These are phyloP conservation scores for Astrephomene gubernaculifera DNA, from an alignment of 139 green algal species.

Conservation along the genomic window DNA sequence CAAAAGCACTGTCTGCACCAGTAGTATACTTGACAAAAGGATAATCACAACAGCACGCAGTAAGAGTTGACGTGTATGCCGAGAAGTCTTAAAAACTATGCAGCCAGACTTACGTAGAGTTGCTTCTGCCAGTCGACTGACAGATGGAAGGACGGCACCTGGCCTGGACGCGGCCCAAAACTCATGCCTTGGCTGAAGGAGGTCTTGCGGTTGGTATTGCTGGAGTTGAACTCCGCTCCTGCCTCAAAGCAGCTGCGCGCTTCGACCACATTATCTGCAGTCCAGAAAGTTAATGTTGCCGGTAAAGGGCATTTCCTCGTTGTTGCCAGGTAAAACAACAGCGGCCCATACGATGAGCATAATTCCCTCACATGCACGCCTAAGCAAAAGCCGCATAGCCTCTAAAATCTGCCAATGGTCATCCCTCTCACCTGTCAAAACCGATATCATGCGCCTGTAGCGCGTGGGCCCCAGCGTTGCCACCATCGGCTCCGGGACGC, in stretches of 20 bases:
- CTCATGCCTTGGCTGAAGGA: background rate
- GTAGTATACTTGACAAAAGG: too few relatives aligned
- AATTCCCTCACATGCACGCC: background rate
- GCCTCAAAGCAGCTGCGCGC: slow-evolving; percentile 22
- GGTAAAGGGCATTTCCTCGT: too few relatives aligned
- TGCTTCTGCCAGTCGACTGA: slow-evolving; percentile 35
- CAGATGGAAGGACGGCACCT: slow-evolving; percentile 52
- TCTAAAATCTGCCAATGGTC: background rate
- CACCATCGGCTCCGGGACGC: background rate
- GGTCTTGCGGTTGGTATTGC: background rate
- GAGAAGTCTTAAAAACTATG: background rate
- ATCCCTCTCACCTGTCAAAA: slow-evolving; percentile 32
- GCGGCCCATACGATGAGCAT: too few relatives aligned
- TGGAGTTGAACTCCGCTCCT: background rate
- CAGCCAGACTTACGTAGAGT: slow-evolving; percentile 42
- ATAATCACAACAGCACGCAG: too few relatives aligned
- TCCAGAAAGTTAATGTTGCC: background rate
- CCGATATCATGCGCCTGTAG: slow-evolving; percentile 45
- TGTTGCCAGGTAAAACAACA: too few relatives aligned
- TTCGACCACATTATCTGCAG: slow-evolving; percentile 37
- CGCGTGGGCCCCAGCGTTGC: slow-evolving; percentile 34
- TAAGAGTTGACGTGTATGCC: too few relatives aligned
- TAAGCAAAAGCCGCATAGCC: background rate
- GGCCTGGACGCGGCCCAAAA: slow-evolving; percentile 22
- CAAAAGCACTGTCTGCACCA: too few relatives aligned